phyloP scores from a whole-genome alignment of 495 filamentous ascomycete genomes.

The Penicillium paradoxum region DNA sequence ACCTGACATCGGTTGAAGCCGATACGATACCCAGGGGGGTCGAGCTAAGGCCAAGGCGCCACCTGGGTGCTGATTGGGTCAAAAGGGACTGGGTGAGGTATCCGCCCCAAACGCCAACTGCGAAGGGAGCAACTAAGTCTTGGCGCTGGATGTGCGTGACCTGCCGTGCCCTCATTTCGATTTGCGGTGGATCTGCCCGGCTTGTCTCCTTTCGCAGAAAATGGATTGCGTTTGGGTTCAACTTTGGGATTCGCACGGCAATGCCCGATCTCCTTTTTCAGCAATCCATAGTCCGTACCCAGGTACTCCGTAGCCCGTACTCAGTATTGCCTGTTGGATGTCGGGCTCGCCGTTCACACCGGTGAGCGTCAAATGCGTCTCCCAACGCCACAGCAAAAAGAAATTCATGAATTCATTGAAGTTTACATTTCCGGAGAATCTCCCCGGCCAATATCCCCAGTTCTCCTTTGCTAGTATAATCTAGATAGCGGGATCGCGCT shows the following conservation, averaged over 20 bases:
- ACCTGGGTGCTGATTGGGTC: not conserved
- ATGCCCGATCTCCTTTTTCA: not conserved
- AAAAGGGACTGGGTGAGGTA: slow-evolving; percentile 7
- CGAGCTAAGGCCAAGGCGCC: not conserved
- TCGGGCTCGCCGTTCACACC: too few species aligned
- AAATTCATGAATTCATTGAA: not conserved
- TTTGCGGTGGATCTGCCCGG: not conserved
- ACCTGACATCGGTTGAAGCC: slow-evolving; percentile 1
- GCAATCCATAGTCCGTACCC: not conserved
- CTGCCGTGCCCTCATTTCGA: not conserved
- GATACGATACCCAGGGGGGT: not conserved
- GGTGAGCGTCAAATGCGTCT: not conserved
- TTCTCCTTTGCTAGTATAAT: not conserved
- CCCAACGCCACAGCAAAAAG: not conserved
- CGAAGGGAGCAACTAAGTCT: not conserved
- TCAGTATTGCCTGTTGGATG: too few species aligned
- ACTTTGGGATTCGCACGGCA: not conserved
- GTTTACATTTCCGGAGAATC: not conserved
- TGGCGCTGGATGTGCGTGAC: not conserved
- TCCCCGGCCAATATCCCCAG: not conserved
- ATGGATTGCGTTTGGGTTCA: too few species aligned
- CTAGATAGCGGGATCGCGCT: slow-evolving; percentile 1
- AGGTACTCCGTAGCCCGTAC: too few species aligned
- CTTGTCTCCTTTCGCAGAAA: not conserved
- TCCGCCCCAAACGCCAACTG: slow-evolving; percentile 4